phyloP scores from a whole-genome alignment of 768 basidiomycete genomes.

The Auriscalpium vulgare region DNA sequence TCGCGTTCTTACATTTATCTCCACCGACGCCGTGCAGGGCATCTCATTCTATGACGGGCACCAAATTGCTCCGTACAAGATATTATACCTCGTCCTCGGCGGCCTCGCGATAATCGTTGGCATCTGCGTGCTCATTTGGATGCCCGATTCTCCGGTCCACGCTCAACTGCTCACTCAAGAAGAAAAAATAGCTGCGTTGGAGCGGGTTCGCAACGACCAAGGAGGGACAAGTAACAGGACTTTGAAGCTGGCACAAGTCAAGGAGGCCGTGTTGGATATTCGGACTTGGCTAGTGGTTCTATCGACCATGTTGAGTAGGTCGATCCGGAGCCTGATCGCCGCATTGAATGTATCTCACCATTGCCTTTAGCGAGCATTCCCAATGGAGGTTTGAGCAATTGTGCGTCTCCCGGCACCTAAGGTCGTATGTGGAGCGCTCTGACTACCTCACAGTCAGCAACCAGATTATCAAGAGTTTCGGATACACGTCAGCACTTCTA shows the following conservation, averaged over 20 bases:
- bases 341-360: conserved; percentile 4
- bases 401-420: conserved; percentile 27
- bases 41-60: conserved; percentile 46
- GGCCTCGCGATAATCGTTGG: conserved; percentile 54
- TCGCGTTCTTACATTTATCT: background rate
- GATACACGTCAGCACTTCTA: conserved; percentile 40
- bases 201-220: conserved; percentile 60
- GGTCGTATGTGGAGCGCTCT: background rate
- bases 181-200: conserved; percentile 54
- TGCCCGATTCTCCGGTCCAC: conserved; percentile 60
- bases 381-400: conserved; percentile 56
- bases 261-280: conserved; percentile 48
- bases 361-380: conserved; percentile 47
- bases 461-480: conserved; percentile 53
- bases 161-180: conserved; percentile 47
- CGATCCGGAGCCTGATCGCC: background rate
- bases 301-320: conserved; percentile 49
- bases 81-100: conserved; percentile 53
- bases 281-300: conserved; percentile 58
- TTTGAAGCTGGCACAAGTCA: conserved; percentile 49
- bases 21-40: conserved; percentile 28
- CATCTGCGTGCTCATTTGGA: conserved; percentile 45
- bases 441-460: conserved; percentile 40
- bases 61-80: conserved; percentile 47
- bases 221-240: conserved; percentile 56